Percentiles rank a stretch among this genome's conserved stretches.
These are phyloP conservation scores for Emergomyces pasteurianus DNA, from an alignment of 2,329 filamentous ascomycete genomes.

Conservation along the genomic window DNA sequence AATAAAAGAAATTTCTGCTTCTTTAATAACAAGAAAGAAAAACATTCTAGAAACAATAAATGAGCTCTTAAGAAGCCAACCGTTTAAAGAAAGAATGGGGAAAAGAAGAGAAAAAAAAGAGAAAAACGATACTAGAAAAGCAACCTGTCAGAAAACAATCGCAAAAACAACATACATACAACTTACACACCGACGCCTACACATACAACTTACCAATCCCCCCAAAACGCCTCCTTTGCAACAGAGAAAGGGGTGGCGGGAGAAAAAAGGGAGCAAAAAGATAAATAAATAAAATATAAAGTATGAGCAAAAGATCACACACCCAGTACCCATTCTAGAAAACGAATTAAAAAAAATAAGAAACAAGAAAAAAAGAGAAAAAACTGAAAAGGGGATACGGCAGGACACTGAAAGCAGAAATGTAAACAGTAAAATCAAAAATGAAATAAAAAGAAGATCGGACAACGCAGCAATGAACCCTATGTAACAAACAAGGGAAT, in stretches of 20 bases:
- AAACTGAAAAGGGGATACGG: too few relatives aligned
- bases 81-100: constrained; percentile 5
- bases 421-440: not conserved
- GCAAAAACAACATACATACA: not conserved
- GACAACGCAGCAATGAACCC: not conserved
- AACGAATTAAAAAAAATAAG: not conserved
- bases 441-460: not conserved
- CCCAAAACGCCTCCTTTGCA: too few relatives aligned
- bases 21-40: not conserved
- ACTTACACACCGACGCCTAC: not conserved
- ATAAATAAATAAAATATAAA: too few relatives aligned
- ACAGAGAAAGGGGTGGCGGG: too few relatives aligned
- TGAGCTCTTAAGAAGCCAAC: constrained; percentile 3
- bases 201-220: too few relatives aligned
- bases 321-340: not conserved
- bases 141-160: too few relatives aligned
- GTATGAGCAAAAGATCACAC: not conserved
- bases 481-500: constrained; percentile 3
- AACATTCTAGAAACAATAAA: not conserved
- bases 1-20: not conserved
- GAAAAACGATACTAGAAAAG: not conserved
- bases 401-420: too few relatives aligned
- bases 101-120: too few relatives aligned
- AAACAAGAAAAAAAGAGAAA: not conserved
- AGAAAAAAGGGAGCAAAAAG: not conserved